Percentiles rank a stretch among this genome's conserved stretches.
phyloP scores from a whole-genome alignment of 2,329 filamentous ascomycete genomes.

The Nectriaceae sp. region DNA sequence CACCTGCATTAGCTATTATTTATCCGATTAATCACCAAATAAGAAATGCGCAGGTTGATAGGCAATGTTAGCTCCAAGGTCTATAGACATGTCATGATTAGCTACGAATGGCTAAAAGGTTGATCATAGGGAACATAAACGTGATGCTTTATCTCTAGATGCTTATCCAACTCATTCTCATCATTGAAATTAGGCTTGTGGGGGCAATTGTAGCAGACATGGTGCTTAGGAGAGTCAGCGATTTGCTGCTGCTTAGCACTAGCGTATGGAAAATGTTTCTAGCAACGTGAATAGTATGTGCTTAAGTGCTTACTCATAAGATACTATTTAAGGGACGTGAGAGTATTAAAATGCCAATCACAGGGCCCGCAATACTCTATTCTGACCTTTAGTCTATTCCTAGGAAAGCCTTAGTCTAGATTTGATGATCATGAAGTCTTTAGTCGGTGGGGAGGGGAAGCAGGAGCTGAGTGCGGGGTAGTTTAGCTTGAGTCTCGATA shows the following conservation, averaged over 20 bases:
- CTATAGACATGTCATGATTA: too few relatives aligned
- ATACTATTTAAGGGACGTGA: not conserved
- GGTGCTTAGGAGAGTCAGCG: slow-evolving; percentile 2
- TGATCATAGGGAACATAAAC: slow-evolving; percentile 5
- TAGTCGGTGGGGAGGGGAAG: too few relatives aligned
- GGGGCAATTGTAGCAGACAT: slow-evolving; percentile 8
- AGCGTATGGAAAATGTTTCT: slow-evolving; percentile 1
- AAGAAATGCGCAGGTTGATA: too few relatives aligned
- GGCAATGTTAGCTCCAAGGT: too few relatives aligned
- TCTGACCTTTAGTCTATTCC: too few relatives aligned
- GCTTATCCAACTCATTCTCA: slow-evolving; percentile 5
- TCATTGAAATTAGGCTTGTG: not conserved
- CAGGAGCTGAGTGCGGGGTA: too few relatives aligned
- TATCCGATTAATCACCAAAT: too few relatives aligned
- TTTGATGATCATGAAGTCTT: too few relatives aligned
- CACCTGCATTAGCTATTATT: too few relatives aligned
- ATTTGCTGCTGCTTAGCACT: slow-evolving; percentile 9
- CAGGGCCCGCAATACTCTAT: slow-evolving; percentile 3
- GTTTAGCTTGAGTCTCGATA: too few relatives aligned
- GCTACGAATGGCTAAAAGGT: too few relatives aligned
- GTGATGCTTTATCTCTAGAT: slow-evolving; percentile 8
- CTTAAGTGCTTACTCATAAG: not conserved
- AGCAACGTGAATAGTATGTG: slow-evolving; percentile 9
- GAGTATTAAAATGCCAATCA: slow-evolving; percentile 1
- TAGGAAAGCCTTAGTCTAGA: too few relatives aligned